phyloP scores from a whole-genome alignment of 2,329 filamentous ascomycete genomes.

The Xylaria sp. region DNA sequence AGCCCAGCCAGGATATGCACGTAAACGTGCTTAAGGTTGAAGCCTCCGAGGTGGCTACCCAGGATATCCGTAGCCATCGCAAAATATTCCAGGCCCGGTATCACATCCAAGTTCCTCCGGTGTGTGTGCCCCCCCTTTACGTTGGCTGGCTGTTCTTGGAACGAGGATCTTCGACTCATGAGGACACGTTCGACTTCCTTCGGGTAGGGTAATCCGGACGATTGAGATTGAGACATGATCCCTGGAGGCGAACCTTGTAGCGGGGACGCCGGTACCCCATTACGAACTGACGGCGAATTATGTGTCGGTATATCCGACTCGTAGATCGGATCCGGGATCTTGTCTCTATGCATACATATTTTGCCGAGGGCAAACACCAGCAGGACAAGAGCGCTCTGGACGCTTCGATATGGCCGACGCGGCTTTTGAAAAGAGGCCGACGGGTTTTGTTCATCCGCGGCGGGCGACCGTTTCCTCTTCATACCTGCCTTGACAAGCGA shows the following conservation, averaged over 20 bases:
- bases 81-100: conserved; percentile 90
- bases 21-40: conserved; percentile 82
- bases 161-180: conserved; percentile 54
- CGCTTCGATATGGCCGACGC: conserved; percentile 63
- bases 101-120: conserved; percentile 74
- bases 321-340: conserved; percentile 61
- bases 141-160: conserved; percentile 44
- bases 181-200: conserved; percentile 51
- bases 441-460: conserved; percentile 34
- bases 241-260: conserved; percentile 59
- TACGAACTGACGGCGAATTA: conserved; percentile 48
- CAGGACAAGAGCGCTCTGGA: conserved; percentile 80
- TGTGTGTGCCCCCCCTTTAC: conserved; percentile 34
- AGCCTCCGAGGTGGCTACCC: conserved; percentile 76
- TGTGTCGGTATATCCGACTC: conserved; percentile 45
- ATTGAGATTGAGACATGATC: conserved; percentile 48
- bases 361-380: conserved; percentile 85
- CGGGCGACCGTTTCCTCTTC: conserved; percentile 62
- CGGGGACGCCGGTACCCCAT: conserved; percentile 56
- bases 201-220: conserved; percentile 55
- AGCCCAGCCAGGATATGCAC: conserved; percentile 82
- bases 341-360: conserved; percentile 64
- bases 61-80: conserved; percentile 85
- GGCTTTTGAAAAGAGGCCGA: conserved; percentile 43
- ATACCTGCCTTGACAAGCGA: conserved; percentile 34